Base-by-base conservation (phyloP, 371 early-diverging fungal genomes). In the Modicella reniformis region DNA sequence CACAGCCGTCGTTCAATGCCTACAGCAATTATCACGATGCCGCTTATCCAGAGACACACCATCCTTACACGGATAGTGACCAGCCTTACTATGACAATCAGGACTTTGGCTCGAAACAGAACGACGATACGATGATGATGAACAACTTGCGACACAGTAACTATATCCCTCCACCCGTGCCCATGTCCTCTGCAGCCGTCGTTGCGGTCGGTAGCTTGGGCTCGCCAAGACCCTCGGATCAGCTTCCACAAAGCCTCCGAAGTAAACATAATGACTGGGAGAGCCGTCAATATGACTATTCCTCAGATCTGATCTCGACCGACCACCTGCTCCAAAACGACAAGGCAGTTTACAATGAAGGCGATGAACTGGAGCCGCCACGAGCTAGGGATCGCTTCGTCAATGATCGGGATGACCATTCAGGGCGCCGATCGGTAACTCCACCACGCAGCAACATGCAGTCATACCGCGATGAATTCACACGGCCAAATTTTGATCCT, bases 371-470 rank as follows among this genome's bases (percentile, higher is more conserved):
- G 59, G 77, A 72, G 48, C 72, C 72, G 9, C 77, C 77, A 30
- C 60, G 77, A 19, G 26, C 77, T 5, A 49, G 76, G 7, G 76
- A 77, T 41, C 72, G 72, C 28, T 77, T 48, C 44, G 44, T 23
- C 37, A 66, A 70, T 44, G 75, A 75, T 28, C 57, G 70, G 9
- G 72, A 72, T 29, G 72, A 72, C 32, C 72, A 55, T 37, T 53
- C 71, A 17, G 13, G 19, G 10, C 76, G 76, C 29, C 72, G 77
- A 15, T 77, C 77, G 2, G 25, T 77, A 58, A 77, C 77, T 5
- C 77, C 77, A 25, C 77, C 77, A 10, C 40, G 77, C 13, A 68
- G 72, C 57, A 71, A 63, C 57, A 70, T 75, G 67, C 72, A 63
- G 25, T 71, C 77, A 17, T 77, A 77, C 28, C 48, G 69, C 15